Percentiles rank a stretch among this genome's conserved stretches.
Evolutionary conservation across 345 rosid species (phyloP).

Genomic region (Corymbia maculata): DNA sequence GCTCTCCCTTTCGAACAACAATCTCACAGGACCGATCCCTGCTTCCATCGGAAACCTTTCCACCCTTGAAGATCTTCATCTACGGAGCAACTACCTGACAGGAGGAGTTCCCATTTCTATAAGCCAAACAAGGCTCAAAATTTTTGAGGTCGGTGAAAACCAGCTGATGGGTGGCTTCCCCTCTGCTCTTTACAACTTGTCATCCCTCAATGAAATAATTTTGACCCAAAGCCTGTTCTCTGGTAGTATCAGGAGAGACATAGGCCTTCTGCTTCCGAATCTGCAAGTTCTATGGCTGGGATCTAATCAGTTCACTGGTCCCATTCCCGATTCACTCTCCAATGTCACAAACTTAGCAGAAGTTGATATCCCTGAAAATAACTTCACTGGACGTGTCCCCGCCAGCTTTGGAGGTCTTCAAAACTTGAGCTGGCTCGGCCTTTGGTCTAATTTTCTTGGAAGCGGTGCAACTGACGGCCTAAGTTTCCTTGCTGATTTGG

Average conservation of each 20-base stretch:
- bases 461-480: not conserved
- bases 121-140: not conserved
- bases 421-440: not conserved
- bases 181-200: constrained; percentile 2
- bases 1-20: not conserved
- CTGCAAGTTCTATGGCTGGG: not conserved
- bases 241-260: not conserved
- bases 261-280: not conserved
- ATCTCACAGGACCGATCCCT: not conserved
- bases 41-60: not conserved
- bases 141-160: not conserved
- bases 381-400: not conserved
- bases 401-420: not conserved
- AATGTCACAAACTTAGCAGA: not conserved
- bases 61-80: not conserved
- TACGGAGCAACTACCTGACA: not conserved
- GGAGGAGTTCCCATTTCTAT: not conserved
- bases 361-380: not conserved
- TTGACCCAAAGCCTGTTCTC: not conserved
- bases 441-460: not conserved
- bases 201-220: not conserved
- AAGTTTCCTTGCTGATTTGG: constrained; percentile 1
- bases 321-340: not conserved
- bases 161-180: not conserved
- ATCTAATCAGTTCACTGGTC: not conserved